A percentile compares a stretch with the other conserved stretches of the same genome.
Conservation (phyloP, 257 asterid genomes). For the Fraxinus quadrangulata region DNA sequence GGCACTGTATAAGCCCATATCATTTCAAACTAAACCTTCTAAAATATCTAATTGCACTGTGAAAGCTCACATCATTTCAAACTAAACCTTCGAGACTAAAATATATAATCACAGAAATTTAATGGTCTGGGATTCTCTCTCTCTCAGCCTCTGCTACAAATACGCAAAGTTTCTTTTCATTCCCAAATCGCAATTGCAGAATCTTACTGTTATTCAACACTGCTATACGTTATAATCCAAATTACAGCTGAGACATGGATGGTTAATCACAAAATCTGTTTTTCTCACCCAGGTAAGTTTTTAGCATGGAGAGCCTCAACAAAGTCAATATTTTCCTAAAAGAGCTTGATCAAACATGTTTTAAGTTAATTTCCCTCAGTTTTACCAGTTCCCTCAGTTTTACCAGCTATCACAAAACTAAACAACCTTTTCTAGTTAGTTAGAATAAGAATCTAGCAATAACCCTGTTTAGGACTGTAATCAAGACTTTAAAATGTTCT, state of each 20-base stretch:
- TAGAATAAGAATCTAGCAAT: neutral
- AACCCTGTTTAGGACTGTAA: slow-evolving; percentile 9
- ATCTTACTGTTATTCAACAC: slow-evolving; percentile 3
- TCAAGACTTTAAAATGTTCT: slow-evolving; percentile 5
- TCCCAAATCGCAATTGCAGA: slow-evolving; percentile 16
- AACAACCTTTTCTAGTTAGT: slow-evolving; percentile 3
- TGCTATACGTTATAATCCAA: neutral
- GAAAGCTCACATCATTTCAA: neutral
- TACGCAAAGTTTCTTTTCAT: neutral
- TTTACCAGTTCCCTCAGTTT: neutral
- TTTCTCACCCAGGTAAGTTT: neutral
- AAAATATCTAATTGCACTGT: neutral
- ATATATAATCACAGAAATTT: slow-evolving; percentile 1
- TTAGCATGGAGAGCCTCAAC: neutral
- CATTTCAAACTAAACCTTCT: neutral
- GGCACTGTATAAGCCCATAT: neutral
- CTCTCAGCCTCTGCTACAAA: neutral
- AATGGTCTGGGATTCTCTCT: neutral
- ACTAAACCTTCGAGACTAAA: neutral
- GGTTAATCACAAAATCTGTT: neutral
- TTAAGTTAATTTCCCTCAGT: neutral
- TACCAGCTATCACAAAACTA: neutral
- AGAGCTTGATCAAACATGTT: neutral
- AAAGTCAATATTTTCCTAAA: neutral
- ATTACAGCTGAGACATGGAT: too few relatives aligned